Evolutionary conservation across 73 alveolate genomes (phyloP).

Genomic region (Blepharisma japonicum): DNA sequence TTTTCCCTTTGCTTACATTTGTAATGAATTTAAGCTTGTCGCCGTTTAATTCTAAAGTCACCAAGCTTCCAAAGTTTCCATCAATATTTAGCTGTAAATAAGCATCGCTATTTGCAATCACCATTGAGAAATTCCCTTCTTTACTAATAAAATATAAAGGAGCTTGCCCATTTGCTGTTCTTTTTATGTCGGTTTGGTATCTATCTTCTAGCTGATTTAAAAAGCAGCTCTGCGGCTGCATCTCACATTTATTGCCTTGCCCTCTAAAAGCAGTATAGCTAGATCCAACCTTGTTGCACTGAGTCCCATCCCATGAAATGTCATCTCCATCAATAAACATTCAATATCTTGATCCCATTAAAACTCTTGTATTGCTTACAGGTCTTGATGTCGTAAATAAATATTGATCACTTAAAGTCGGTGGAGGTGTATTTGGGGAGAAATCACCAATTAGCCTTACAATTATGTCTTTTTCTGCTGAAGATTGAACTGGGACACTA

Average conservation of each 20-base stretch:
- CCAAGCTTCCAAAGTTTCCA: conserved; percentile 57
- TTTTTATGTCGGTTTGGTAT: conserved; percentile 41
- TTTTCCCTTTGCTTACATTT: conserved; percentile 58
- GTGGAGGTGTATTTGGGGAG: conserved; percentile 54
- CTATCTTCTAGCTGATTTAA: conserved; percentile 53
- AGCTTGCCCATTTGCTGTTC: conserved; percentile 35
- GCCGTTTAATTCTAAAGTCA: conserved; percentile 62
- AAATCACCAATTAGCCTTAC: conserved; percentile 70
- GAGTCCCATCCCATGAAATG: conserved; percentile 59
- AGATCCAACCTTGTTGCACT: conserved; percentile 74
- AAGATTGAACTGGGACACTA: conserved; percentile 27
- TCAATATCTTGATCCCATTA: conserved; percentile 44
- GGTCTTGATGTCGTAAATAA: conserved; percentile 56
- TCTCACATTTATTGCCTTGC: conserved; percentile 55
- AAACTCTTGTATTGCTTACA: conserved; percentile 36
- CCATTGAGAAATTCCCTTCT: conserved; percentile 37
- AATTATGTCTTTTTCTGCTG: conserved; percentile 40
- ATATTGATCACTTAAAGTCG: conserved; percentile 43
- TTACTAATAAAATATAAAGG: conserved; percentile 46
- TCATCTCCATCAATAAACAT: conserved; percentile 58
- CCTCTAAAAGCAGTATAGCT: conserved; percentile 57
- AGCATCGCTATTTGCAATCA: conserved; percentile 12
- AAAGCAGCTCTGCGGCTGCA: conserved; percentile 55
- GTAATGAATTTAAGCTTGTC: conserved; percentile 52
- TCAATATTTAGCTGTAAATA: conserved; percentile 34